Conservation (phyloP, 176 grass and related monocot genomes). For the Triticum timopheevii region DNA sequence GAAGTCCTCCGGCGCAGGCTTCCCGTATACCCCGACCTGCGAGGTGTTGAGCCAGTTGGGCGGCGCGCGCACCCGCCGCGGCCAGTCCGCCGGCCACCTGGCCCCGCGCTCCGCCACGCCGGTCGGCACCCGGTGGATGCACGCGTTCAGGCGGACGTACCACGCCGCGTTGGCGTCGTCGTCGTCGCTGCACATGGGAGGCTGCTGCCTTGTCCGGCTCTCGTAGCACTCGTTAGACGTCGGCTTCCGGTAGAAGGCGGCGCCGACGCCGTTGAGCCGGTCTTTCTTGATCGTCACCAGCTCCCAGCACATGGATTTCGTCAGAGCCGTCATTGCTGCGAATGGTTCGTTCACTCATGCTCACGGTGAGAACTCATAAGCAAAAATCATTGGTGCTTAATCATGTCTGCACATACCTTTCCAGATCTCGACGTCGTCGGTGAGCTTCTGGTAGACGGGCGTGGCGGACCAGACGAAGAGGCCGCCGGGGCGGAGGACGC, state of each 20-base stretch:
- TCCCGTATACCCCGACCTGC: conserved; percentile 63
- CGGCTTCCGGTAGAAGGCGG: conserved; percentile 89
- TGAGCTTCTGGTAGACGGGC: conserved; percentile 93
- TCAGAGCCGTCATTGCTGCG: conserved; percentile 64
- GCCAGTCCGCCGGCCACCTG: conserved; percentile 69
- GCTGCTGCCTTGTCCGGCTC: conserved; percentile 47
- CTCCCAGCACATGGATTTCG: conserved; percentile 95
- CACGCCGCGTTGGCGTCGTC: conserved; percentile 85
- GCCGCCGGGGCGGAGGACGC: conserved; percentile 83
- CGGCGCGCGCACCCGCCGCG: conserved; percentile 48
- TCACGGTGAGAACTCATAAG: neutral
- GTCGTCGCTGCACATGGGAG: conserved; percentile 85
- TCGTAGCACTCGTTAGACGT: conserved; percentile 82
- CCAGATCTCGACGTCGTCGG: conserved; percentile 90
- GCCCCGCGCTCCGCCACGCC: conserved; percentile 46
- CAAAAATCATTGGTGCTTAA: neutral
- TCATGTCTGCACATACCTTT: conserved; percentile 34
- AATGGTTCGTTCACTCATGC: neutral
- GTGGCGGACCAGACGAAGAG: conserved; percentile 97
- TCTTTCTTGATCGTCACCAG: conserved; percentile 80
- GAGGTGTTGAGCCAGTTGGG: conserved; percentile 79
- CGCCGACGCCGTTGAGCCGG: conserved; percentile 68
- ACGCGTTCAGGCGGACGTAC: conserved; percentile 85
- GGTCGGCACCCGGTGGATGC: conserved; percentile 73
- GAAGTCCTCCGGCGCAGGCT: conserved; percentile 73